Evolutionary conservation across 2,329 filamentous ascomycete species (phyloP).

Genomic region (Pestalotiopsis sp.): DNA sequence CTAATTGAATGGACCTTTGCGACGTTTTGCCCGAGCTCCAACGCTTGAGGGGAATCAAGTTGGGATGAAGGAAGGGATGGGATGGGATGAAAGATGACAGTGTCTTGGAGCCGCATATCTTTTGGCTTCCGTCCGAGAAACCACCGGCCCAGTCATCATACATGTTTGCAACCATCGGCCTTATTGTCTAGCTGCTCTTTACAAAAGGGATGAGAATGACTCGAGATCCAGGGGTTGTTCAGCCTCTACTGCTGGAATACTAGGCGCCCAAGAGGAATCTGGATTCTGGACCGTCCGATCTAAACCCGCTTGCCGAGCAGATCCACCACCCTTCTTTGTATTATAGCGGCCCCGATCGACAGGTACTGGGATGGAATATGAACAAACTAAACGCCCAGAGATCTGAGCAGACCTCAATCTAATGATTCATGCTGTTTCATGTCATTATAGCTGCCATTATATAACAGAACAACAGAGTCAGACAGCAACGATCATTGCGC

Average conservation of each 20-base stretch:
- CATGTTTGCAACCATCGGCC: not conserved
- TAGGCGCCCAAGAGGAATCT: not conserved
- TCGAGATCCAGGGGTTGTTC: not conserved
- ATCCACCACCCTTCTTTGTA: not conserved
- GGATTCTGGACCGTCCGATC: not conserved
- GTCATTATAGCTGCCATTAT: slow-evolving; percentile 32
- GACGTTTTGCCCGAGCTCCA: not conserved
- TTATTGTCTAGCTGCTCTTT: not conserved
- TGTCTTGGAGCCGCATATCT: not conserved
- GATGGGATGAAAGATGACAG: not conserved
- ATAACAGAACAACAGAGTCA: not conserved
- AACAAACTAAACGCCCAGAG: not conserved
- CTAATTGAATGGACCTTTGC: not conserved
- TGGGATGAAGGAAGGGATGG: not conserved
- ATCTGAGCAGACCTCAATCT: not conserved
- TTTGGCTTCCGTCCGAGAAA: too few relatives aligned
- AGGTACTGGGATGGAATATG: not conserved
- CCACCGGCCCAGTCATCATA: not conserved
- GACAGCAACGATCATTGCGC: not conserved
- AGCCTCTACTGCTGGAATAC: not conserved
- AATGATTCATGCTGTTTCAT: slow-evolving; percentile 20
- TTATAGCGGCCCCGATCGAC: not conserved
- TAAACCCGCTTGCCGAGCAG: not conserved
- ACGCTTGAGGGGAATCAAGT: not conserved
- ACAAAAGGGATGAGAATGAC: not conserved